A percentile compares a stretch with the other conserved stretches of the same genome.
Evolutionary conservation across 2,329 filamentous ascomycete genomes (phyloP).

Genomic region (Cladosporium cucumerinum): DNA sequence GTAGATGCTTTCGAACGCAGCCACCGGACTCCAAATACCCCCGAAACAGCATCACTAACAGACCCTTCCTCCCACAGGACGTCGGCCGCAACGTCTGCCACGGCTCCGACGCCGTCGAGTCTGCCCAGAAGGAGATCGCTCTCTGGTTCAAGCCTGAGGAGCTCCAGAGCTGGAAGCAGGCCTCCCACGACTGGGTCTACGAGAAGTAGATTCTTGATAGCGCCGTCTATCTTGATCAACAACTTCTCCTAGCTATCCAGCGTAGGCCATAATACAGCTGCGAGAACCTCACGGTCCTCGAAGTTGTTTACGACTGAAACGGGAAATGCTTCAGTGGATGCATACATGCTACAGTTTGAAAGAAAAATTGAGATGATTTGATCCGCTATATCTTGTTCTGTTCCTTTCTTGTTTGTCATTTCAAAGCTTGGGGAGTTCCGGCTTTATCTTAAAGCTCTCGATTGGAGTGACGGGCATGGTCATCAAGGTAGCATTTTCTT

Average conservation of each 20-base stretch:
- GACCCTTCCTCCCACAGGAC: constrained; percentile 48
- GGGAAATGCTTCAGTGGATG: constrained; percentile 5
- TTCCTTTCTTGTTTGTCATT: background rate
- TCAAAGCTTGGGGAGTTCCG: background rate
- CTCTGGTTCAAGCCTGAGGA: constrained; percentile 96
- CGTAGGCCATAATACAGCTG: background rate
- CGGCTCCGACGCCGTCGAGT: constrained; percentile 98
- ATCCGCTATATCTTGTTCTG: background rate
- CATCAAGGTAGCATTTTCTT: background rate
- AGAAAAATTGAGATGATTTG: background rate
- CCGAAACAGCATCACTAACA: background rate
- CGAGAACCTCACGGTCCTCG: background rate
- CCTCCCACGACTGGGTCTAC: constrained; percentile 92
- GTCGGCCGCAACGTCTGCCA: constrained; percentile 99
- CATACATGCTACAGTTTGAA: background rate
- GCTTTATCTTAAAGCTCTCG: background rate
- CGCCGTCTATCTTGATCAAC: background rate
- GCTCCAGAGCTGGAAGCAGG: constrained; percentile 77
- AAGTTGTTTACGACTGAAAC: constrained; percentile 12
- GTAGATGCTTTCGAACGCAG: background rate
- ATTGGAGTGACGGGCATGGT: background rate
- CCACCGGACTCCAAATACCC: background rate
- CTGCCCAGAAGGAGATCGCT: constrained; percentile 98
- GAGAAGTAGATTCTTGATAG: constrained; percentile 61
- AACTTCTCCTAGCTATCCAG: background rate